Percentiles rank a stretch among this genome's conserved stretches.
These are phyloP conservation scores for Pulveroboletus sp. DNA, from an alignment of 768 basidiomycete genomes.

Conservation along the genomic window DNA sequence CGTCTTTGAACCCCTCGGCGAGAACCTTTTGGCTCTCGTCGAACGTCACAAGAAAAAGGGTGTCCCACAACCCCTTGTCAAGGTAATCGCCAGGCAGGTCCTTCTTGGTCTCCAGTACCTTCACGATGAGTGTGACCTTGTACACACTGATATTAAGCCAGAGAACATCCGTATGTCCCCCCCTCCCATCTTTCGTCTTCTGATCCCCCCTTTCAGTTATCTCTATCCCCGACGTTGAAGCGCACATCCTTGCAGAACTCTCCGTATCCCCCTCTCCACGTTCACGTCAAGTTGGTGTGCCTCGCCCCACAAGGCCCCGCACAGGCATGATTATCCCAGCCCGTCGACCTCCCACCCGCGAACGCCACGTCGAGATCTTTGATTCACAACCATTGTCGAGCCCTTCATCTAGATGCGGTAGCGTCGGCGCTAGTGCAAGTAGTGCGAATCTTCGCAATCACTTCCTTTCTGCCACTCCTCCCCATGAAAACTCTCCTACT, in stretches of 20 bases:
- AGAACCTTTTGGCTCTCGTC: slow-evolving; percentile 71
- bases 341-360: slow-evolving; percentile 42
- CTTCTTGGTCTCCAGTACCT: slow-evolving; percentile 88
- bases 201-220: slow-evolving; percentile 51
- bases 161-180: slow-evolving; percentile 85
- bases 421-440: slow-evolving; percentile 30
- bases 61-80: slow-evolving; percentile 78
- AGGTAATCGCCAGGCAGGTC: slow-evolving; percentile 82
- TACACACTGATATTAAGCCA: slow-evolving; percentile 93
- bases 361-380: slow-evolving; percentile 76
- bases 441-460: slow-evolving; percentile 17
- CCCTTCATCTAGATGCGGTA: slow-evolving; percentile 35
- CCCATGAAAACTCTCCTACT: slow-evolving; percentile 10
- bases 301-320: slow-evolving; percentile 62
- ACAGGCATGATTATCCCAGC: slow-evolving; percentile 61
- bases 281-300: slow-evolving; percentile 79
- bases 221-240: slow-evolving; percentile 77
- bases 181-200: slow-evolving; percentile 21
- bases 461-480: slow-evolving; percentile 9
- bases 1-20: slow-evolving; percentile 84
- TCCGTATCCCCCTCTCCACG: slow-evolving; percentile 67
- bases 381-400: slow-evolving; percentile 78
- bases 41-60: slow-evolving; percentile 82
- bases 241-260: slow-evolving; percentile 68
- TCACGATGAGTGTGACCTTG: slow-evolving; percentile 88